Percentiles rank a stretch among this genome's conserved stretches.
Conservation (phyloP, 1,139 yeast genomes). For the Taiozyma sp. region DNA sequence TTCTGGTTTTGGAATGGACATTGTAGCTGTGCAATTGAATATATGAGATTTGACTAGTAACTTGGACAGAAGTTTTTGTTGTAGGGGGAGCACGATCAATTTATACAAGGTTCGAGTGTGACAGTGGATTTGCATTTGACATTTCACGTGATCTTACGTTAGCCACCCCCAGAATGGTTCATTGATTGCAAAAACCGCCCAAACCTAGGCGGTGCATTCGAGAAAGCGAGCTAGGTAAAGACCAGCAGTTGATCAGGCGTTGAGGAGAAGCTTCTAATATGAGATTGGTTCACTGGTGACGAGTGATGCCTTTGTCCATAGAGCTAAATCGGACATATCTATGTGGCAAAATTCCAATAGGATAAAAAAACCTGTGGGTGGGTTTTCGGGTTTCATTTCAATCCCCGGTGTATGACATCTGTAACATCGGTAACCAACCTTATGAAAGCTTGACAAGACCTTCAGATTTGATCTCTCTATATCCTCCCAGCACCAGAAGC, state of each 20-base stretch:
- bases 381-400: neutral
- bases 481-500: too few relatives aligned
- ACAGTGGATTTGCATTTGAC: constrained; percentile 2
- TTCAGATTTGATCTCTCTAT: too few relatives aligned
- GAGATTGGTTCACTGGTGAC: too few relatives aligned
- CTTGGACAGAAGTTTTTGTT: neutral
- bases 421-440: too few relatives aligned
- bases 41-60: neutral
- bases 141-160: constrained; percentile 15
- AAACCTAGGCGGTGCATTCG: neutral
- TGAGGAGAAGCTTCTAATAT: too few relatives aligned
- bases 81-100: neutral
- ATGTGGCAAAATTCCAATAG: neutral
- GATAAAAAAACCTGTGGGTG: neutral
- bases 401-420: neutral
- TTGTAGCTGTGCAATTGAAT: constrained; percentile 4
- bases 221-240: neutral
- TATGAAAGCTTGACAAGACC: too few relatives aligned
- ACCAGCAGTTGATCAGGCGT: too few relatives aligned
- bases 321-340: too few relatives aligned
- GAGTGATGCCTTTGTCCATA: too few relatives aligned
- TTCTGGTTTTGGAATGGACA: constrained; percentile 25
- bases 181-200: neutral
- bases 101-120: constrained; percentile 1
- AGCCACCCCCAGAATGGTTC: constrained; percentile 1